Percentiles rank a stretch among this genome's conserved stretches.
These are phyloP conservation scores for Cercospora zeae-maydis DNA, from an alignment of 2,329 filamentous ascomycete species.

Conservation along the genomic window DNA sequence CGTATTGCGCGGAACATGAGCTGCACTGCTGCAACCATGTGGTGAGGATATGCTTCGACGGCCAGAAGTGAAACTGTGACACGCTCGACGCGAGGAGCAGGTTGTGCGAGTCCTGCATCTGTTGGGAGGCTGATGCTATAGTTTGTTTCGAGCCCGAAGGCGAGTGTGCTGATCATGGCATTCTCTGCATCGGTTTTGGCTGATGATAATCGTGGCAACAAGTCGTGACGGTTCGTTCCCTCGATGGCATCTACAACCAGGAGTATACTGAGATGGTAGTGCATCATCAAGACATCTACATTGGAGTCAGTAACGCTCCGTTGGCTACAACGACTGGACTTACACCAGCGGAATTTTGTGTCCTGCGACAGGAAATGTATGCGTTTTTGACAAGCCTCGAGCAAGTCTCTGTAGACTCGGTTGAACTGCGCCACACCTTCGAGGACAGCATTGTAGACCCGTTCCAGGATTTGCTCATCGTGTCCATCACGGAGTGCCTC, in stretches of 20 bases:
- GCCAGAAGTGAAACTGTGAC: constrained; percentile 8
- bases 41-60: constrained; percentile 16
- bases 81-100: background rate
- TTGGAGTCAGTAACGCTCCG: background rate
- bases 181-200: constrained; percentile 12
- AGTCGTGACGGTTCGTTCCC: constrained; percentile 6
- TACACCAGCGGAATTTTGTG: constrained; percentile 14
- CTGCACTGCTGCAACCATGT: constrained; percentile 12
- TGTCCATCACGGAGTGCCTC: constrained; percentile 16
- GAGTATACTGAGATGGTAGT: constrained; percentile 10
- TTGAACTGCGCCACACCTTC: constrained; percentile 16
- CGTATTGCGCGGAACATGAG: constrained; percentile 17
- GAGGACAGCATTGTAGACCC: constrained; percentile 6
- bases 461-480: constrained; percentile 9
- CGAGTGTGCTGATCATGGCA: constrained; percentile 10
- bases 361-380: constrained; percentile 12
- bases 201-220: constrained; percentile 7
- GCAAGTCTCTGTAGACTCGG: constrained; percentile 5
- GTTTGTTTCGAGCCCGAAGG: constrained; percentile 12
- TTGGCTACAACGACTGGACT: background rate
- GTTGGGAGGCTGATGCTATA: constrained; percentile 3
- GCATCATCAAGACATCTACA: constrained; percentile 8
- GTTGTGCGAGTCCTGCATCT: background rate
- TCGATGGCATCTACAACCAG: constrained; percentile 14
- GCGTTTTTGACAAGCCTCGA: constrained; percentile 13